Percentiles rank a stretch among this genome's conserved stretches.
These are phyloP conservation scores for Sisymbrium irio DNA, from an alignment of 345 rosid species.

Conservation along the genomic window DNA sequence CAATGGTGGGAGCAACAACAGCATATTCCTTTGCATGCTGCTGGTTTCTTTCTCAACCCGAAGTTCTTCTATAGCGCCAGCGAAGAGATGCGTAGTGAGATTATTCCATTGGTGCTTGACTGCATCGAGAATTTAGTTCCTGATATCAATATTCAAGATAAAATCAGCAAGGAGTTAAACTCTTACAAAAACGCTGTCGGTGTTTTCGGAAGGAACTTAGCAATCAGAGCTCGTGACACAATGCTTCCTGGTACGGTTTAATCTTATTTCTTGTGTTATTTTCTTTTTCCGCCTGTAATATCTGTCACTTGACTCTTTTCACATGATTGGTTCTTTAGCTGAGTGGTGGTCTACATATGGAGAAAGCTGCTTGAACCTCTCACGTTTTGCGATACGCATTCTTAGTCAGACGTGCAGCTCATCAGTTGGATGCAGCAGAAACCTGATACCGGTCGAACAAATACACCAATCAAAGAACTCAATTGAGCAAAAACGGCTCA, in stretches of 20 bases:
- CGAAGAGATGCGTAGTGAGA: slow-evolving; percentile 61
- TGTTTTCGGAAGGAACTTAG: slow-evolving; percentile 86
- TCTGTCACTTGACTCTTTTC: neutral
- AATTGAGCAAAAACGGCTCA: slow-evolving; percentile 67
- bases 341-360: slow-evolving; percentile 99
- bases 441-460: slow-evolving; percentile 46
- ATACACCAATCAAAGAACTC: slow-evolving; percentile 59
- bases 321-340: slow-evolving; percentile 41
- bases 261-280: neutral
- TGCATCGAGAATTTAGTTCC: slow-evolving; percentile 76
- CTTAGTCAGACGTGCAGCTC: slow-evolving; percentile 79
- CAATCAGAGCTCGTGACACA: slow-evolving; percentile 76
- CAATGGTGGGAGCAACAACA: slow-evolving; percentile 68
- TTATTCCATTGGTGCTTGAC: slow-evolving; percentile 58
- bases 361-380: slow-evolving; percentile 85
- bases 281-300: neutral
- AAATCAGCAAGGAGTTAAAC: slow-evolving; percentile 59
- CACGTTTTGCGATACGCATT: slow-evolving; percentile 71
- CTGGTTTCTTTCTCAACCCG: slow-evolving; percentile 91
- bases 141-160: slow-evolving; percentile 63
- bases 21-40: slow-evolving; percentile 66
- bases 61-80: slow-evolving; percentile 64
- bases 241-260: slow-evolving; percentile 59
- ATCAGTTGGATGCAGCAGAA: slow-evolving; percentile 38
- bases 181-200: slow-evolving; percentile 68